Evolutionary conservation across 176 grass and related monocot genomes (phyloP).

Genomic region (Oryza meyeriana): DNA sequence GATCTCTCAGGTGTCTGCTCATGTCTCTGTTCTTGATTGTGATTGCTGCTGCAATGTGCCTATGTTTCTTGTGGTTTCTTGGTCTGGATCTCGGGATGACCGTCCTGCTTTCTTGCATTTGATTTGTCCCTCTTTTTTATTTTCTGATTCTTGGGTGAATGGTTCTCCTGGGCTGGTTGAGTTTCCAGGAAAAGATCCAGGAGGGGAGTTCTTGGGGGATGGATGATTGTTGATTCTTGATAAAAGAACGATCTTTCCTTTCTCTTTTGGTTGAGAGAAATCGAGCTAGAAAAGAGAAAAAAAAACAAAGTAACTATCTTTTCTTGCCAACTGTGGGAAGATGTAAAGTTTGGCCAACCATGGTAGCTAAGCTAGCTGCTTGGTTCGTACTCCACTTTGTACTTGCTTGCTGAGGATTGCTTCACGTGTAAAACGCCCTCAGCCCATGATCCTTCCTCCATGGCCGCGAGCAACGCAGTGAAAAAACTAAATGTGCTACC

Average conservation of each 20-base stretch:
- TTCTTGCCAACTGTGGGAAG: background rate
- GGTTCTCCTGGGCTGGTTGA: background rate
- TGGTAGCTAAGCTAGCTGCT: conserved; percentile 1
- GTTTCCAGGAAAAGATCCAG: background rate
- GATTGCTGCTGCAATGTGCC: conserved; percentile 15
- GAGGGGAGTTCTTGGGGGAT: background rate
- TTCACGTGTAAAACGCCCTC: conserved; percentile 38
- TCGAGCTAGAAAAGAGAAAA: background rate
- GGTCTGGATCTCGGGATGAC: conserved; percentile 19
- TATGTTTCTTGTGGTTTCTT: conserved; percentile 7
- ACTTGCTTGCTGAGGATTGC: conserved; percentile 10
- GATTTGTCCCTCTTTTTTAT: background rate
- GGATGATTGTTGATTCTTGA: background rate
- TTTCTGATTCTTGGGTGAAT: conserved; percentile 7
- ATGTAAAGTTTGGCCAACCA: conserved; percentile 27
- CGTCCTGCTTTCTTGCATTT: background rate
- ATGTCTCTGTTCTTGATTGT: background rate
- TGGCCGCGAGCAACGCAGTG: conserved; percentile 8
- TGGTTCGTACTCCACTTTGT: background rate
- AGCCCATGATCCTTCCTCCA: conserved; percentile 26
- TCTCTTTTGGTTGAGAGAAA: conserved; percentile 1
- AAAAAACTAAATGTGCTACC: conserved; percentile 13
- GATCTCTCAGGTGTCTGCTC: conserved; percentile 5
- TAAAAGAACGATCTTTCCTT: background rate
- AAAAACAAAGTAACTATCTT: background rate